These are phyloP conservation scores for Geotrichum armillariae DNA, from an alignment of 1,139 yeast species.

Conservation along the genomic window DNA sequence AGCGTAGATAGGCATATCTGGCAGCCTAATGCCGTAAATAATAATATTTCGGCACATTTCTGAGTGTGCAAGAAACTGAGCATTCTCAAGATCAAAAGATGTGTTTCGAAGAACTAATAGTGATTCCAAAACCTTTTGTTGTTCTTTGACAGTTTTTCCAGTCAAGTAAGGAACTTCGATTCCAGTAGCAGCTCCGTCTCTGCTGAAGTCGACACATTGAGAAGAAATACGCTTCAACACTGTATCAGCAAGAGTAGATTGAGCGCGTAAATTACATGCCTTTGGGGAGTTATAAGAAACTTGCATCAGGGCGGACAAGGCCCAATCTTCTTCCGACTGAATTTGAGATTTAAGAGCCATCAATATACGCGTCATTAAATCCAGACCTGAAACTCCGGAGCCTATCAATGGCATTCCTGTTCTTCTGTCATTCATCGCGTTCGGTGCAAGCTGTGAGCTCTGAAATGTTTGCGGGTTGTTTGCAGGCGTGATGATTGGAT, in stretches of 20 bases:
- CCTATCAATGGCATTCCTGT: slow-evolving; percentile 28
- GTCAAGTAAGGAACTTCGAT: slow-evolving; percentile 26
- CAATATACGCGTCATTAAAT: slow-evolving; percentile 52
- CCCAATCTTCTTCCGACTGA: slow-evolving; percentile 64
- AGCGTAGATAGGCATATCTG: slow-evolving; percentile 42
- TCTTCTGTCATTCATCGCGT: slow-evolving; percentile 12
- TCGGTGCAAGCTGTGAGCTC: slow-evolving; percentile 27
- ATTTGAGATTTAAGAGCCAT: slow-evolving; percentile 65
- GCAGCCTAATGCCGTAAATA: slow-evolving; percentile 48
- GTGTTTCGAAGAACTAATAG: slow-evolving; percentile 75
- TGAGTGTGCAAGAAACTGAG: slow-evolving; percentile 70
- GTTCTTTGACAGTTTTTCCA: slow-evolving; percentile 32
- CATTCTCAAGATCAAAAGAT: slow-evolving; percentile 79
- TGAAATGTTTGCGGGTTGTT: slow-evolving; percentile 38
- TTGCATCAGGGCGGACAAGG: slow-evolving; percentile 58
- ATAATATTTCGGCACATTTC: slow-evolving; percentile 39
- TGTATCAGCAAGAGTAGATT: slow-evolving; percentile 4
- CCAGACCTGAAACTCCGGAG: slow-evolving; percentile 35
- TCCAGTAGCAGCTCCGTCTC: slow-evolving; percentile 24
- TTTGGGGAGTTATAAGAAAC: slow-evolving; percentile 42
- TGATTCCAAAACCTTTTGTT: slow-evolving; percentile 57
- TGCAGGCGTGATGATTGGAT: slow-evolving; percentile 39
- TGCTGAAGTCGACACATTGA: slow-evolving; percentile 33
- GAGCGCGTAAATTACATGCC: slow-evolving; percentile 10
- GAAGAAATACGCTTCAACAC: slow-evolving; percentile 2